phyloP scores from a whole-genome alignment of 495 filamentous ascomycete species.

The Hypoxylon trugodes region DNA sequence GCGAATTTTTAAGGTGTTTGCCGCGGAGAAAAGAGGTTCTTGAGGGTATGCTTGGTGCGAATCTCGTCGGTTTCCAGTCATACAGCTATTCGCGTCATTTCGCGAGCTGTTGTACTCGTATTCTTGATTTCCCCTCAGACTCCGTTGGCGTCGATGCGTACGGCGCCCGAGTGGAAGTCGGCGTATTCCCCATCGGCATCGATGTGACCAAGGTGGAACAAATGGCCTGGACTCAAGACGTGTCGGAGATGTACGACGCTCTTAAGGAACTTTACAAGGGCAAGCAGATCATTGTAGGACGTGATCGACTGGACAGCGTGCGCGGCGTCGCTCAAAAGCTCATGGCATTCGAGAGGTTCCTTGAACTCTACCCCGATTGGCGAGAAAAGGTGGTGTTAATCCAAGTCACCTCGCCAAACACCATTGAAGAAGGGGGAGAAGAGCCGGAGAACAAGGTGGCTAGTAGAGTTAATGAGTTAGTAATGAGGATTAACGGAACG shows the following conservation, averaged over 20 bases:
- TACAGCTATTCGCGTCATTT: constrained; percentile 94
- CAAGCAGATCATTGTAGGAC: constrained; percentile 93
- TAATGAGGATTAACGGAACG: constrained; percentile 86
- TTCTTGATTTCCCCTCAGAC: constrained; percentile 83
- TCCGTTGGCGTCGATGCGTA: constrained; percentile 86
- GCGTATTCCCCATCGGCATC: constrained; percentile 91
- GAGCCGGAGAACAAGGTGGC: constrained; percentile 76
- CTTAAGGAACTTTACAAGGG: constrained; percentile 78
- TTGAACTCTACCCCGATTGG: constrained; percentile 88
- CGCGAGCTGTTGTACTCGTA: constrained; percentile 86
- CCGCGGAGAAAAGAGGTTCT: constrained; percentile 86
- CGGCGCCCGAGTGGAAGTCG: constrained; percentile 84
- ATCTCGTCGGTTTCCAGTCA: constrained; percentile 92
- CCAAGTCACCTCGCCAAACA: constrained; percentile 90
- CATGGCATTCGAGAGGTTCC: constrained; percentile 88
- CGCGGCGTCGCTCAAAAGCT: constrained; percentile 92
- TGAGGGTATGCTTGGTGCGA: constrained; percentile 85
- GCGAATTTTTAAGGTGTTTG: constrained; percentile 88
- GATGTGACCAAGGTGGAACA: constrained; percentile 75
- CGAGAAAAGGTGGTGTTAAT: constrained; percentile 90
- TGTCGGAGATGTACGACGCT: constrained; percentile 71
- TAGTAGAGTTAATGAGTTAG: constrained; percentile 84
- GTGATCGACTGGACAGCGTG: constrained; percentile 88
- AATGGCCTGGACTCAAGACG: constrained; percentile 71
- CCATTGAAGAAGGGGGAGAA: constrained; percentile 75